Conservation (phyloP, 106 monocot genomes). For the Phalaenopsis aphrodite region DNA sequence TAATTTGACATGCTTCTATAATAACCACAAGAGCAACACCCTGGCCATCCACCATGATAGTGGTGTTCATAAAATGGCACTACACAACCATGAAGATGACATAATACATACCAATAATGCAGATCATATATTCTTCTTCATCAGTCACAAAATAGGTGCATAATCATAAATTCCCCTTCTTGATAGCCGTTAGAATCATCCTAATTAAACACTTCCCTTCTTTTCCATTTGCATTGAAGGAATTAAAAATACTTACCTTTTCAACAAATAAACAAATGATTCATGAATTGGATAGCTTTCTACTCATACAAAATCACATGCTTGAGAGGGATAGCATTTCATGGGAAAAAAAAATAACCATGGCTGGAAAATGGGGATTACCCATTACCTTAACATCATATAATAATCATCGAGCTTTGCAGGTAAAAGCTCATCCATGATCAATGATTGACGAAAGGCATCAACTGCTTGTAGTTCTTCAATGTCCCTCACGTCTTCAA, state of each 20-base stretch:
- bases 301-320: background rate
- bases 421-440: conserved; percentile 64
- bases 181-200: background rate
- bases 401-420: conserved; percentile 73
- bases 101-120: too few species aligned
- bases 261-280: background rate
- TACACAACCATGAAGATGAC: too few species aligned
- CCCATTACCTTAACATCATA: conserved; percentile 59
- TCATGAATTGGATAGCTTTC: background rate
- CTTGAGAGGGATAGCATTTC: background rate
- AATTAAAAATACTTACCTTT: background rate
- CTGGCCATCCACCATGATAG: too few species aligned
- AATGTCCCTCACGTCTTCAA: conserved; percentile 69
- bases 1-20: background rate
- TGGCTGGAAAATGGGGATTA: background rate
- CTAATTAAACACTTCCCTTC: background rate
- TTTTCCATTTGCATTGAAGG: background rate
- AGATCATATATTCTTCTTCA: too few species aligned
- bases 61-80: too few species aligned
- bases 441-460: conserved; percentile 52
- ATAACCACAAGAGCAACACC: background rate
- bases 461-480: conserved; percentile 70
- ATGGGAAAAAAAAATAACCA: background rate
- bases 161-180: background rate
- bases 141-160: too few species aligned